Conservation (phyloP, 2,329 filamentous ascomycete genomes). For the Nigrospora osmanthi region DNA sequence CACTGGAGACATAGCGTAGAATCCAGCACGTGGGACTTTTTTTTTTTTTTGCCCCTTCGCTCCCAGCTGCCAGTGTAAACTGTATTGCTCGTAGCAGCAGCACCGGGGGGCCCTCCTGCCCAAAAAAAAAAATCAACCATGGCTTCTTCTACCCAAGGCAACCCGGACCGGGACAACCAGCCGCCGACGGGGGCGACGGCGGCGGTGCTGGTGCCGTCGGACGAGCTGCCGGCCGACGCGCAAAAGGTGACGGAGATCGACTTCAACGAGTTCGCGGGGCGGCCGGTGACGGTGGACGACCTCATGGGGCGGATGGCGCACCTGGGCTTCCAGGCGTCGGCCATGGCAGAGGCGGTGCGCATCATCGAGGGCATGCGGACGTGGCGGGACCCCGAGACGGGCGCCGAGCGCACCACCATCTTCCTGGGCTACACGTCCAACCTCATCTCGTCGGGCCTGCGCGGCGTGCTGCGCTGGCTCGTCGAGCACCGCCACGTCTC, state of each 20-base stretch:
- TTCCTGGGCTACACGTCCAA: constrained; percentile 98
- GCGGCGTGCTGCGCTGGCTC: constrained; percentile 85
- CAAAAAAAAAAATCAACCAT: neutral
- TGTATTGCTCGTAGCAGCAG: too few relatives aligned
- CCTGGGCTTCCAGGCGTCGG: constrained; percentile 79
- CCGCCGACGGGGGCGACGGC: constrained; percentile 60
- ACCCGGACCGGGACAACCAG: neutral
- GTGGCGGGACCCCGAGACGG: constrained; percentile 75
- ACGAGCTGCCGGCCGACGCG: constrained; percentile 70
- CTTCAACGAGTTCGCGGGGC: constrained; percentile 67
- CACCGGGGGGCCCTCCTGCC: too few relatives aligned
- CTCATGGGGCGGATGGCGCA: constrained; percentile 72
- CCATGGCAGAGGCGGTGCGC: constrained; percentile 68
- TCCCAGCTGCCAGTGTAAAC: too few relatives aligned
- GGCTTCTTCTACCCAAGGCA: neutral
- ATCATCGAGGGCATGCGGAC: constrained; percentile 93
- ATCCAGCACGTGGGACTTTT: too few relatives aligned
- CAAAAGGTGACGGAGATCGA: constrained; percentile 84
- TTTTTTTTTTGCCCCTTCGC: too few relatives aligned
- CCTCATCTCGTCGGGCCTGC: constrained; percentile 89
- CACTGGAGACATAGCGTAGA: too few relatives aligned
- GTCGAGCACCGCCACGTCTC: constrained; percentile 90
- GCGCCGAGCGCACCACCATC: constrained; percentile 70
- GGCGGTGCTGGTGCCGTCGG: constrained; percentile 79
- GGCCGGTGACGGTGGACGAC: constrained; percentile 77